Evolutionary conservation across 2,329 filamentous ascomycete genomes (phyloP).

Genomic region (Arthrobotrys sphaeroides): DNA sequence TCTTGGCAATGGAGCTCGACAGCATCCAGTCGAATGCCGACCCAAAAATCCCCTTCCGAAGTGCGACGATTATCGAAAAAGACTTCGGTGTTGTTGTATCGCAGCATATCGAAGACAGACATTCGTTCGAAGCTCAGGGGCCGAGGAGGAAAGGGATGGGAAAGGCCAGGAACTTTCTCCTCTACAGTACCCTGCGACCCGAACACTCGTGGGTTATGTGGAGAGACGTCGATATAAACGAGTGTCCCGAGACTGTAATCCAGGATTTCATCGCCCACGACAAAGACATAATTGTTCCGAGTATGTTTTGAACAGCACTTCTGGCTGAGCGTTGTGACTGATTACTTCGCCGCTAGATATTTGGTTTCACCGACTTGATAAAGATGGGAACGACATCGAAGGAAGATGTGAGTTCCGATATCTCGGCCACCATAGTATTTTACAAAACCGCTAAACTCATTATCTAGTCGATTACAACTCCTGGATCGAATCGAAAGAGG

Average conservation of each 20-base stretch:
- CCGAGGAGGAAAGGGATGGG: conserved; percentile 91
- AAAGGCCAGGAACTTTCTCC: conserved; percentile 87
- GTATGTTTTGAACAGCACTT: conserved; percentile 70
- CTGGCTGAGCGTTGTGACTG: not conserved
- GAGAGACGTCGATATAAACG: conserved; percentile 95
- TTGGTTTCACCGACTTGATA: conserved; percentile 90
- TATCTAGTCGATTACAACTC: conserved; percentile 93
- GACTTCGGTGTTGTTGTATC: conserved; percentile 81
- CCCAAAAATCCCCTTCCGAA: conserved; percentile 79
- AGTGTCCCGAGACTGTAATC: conserved; percentile 85
- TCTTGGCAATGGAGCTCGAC: conserved; percentile 83
- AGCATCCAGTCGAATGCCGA: conserved; percentile 84
- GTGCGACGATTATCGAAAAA: conserved; percentile 86
- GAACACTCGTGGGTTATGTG: conserved; percentile 99
- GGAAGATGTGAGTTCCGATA: conserved; percentile 77
- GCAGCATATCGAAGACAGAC: conserved; percentile 82
- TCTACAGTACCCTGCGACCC: conserved; percentile 82
- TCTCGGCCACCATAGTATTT: too few species aligned
- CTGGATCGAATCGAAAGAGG: conserved; percentile 93
- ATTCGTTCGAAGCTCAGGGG: conserved; percentile 86
- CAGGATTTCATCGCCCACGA: conserved; percentile 97
- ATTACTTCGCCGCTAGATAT: conserved; percentile 71
- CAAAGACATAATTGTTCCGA: conserved; percentile 90
- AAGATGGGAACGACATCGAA: conserved; percentile 83
- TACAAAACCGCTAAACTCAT: conserved; percentile 58